phyloP scores from a whole-genome alignment of 306 rosid species.

The Echinosophora koreensis region DNA sequence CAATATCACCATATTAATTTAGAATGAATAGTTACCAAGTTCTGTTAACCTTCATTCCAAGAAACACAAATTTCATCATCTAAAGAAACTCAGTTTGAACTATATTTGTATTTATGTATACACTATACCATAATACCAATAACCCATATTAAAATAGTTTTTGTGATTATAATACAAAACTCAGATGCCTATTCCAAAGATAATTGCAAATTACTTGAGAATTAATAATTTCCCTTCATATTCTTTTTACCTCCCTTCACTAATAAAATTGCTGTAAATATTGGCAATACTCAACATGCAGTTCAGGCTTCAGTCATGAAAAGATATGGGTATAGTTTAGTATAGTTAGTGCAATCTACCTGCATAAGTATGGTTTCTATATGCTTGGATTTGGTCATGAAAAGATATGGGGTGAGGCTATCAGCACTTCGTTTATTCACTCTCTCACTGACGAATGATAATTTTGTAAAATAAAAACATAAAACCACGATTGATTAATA shows the following conservation, averaged over 20 bases:
- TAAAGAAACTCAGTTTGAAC: not conserved
- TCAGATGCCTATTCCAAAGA: not conserved
- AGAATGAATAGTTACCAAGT: not conserved
- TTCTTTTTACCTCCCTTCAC: constrained; percentile 1
- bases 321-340: not conserved
- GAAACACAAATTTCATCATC: not conserved
- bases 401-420: too few species aligned
- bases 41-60: constrained; percentile 2
- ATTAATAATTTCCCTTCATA: not conserved
- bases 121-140: not conserved
- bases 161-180: not conserved
- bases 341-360: not conserved
- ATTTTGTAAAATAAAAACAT: too few species aligned
- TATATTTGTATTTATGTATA: not conserved
- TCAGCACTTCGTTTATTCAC: too few species aligned
- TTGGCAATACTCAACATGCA: constrained; percentile 21
- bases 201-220: not conserved
- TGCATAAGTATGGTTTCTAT: constrained; percentile 5
- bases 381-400: not conserved
- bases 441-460: too few species aligned
- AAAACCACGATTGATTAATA: too few species aligned
- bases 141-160: not conserved
- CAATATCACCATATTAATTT: not conserved
- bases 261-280: not conserved
- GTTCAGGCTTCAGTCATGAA: constrained; percentile 28